Evolutionary conservation across 768 basidiomycete species (phyloP), one percentile per base, ranked within the genome.

Genomic region (Suillus fuscotomentosus): DNA sequence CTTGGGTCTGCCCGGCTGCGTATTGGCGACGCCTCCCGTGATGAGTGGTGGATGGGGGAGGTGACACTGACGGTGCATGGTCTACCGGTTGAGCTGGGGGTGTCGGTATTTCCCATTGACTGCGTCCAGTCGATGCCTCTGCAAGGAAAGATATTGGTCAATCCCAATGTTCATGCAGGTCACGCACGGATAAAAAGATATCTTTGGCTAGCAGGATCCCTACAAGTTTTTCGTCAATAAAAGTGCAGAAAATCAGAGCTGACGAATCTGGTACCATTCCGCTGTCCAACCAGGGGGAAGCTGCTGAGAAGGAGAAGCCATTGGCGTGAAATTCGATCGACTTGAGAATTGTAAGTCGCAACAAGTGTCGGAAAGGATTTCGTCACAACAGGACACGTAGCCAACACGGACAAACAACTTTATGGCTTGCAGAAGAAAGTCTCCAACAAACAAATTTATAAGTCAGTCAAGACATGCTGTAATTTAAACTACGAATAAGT

Each of bases 211-310:
- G 82, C 82, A 60, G 81, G 79, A 76, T 96, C 92, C 95, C 94
- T 95, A 73, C 50, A 65, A 65, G 61, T 62, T 67, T 71, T 65
- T 75, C 61, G 68, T 65, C 60, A n/a, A 45, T 7, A 17, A 39
- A 45, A 7, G 15, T 42, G 27, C 13, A 43, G 20, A 45, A 1
- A 8, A 17, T 2, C 1, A 1, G 2, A n/a, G 63, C 14, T 48
- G 2, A 53, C 43, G 55, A 1, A 20, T 60, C 76, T 81, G 17
- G 69, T 74, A 94, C 96, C 96, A 97, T 83, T 96, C 90, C 73
- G 94, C 92, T 67, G 85, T 82, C 96, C 96, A 97, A 48, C 95
- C 96, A 67, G 90, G 90, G 65, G 96, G 96, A 43, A 97, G 78
- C 75, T 92, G 87, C 72, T 87, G 84, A n/a, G 76, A 70, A 50